Conservation (phyloP, 352 stramenopile genomes). For the Phytopythium helicoides region DNA sequence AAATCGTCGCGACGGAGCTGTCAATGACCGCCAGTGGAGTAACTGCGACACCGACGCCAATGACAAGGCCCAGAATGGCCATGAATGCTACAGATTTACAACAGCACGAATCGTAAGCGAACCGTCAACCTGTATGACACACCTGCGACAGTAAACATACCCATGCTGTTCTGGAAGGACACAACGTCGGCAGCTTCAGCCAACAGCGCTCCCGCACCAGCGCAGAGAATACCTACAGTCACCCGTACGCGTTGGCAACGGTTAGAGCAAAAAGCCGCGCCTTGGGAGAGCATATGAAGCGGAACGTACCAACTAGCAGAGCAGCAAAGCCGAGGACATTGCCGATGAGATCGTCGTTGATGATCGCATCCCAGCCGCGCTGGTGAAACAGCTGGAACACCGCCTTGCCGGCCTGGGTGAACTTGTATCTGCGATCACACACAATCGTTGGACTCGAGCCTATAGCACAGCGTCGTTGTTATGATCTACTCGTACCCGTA, state of each 20-base stretch:
- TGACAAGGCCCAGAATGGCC: constrained; percentile 83
- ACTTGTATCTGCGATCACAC: constrained; percentile 75
- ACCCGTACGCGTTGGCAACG: too few species aligned
- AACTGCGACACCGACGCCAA: constrained; percentile 85
- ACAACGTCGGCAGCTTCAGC: constrained; percentile 49
- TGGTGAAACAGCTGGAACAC: constrained; percentile 93
- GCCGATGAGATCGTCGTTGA: constrained; percentile 95
- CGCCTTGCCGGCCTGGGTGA: constrained; percentile 90
- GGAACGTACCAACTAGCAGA: constrained; percentile 73
- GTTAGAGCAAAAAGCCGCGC: not conserved
- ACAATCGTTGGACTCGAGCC: not conserved
- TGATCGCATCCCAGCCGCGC: constrained; percentile 94
- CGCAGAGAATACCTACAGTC: constrained; percentile 67
- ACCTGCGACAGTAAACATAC: too few species aligned
- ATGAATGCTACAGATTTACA: constrained; percentile 42
- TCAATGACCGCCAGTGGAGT: constrained; percentile 92
- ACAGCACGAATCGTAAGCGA: too few species aligned
- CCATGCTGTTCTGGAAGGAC: constrained; percentile 64
- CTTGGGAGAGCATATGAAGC: not conserved
- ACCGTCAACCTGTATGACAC: not conserved
- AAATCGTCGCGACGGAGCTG: constrained; percentile 94
- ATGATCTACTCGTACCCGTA: constrained; percentile 47
- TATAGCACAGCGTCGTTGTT: too few species aligned
- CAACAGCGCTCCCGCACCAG: constrained; percentile 49
- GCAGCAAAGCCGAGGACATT: constrained; percentile 89